A percentile compares a stretch with the other conserved stretches of the same genome.
Evolutionary conservation across 2,329 filamentous ascomycete genomes (phyloP).

Genomic region (Aulographum hederae): DNA sequence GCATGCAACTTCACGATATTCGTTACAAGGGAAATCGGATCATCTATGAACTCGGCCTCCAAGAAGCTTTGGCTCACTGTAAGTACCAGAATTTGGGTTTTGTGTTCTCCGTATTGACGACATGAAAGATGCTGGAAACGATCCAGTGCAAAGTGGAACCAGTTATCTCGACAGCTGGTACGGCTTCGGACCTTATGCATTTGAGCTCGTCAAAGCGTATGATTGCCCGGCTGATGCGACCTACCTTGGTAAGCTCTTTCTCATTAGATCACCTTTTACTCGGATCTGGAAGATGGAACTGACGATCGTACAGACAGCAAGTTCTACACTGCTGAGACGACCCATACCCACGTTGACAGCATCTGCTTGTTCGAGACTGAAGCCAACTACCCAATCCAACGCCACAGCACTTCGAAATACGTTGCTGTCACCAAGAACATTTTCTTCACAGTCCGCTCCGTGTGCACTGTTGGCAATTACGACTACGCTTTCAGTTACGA

Average conservation of each 20-base stretch:
- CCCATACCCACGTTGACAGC: slow-evolving; percentile 27
- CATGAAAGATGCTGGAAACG: slow-evolving; percentile 22
- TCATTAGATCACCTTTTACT: too few species aligned
- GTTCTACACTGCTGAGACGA: slow-evolving; percentile 24
- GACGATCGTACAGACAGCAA: too few species aligned
- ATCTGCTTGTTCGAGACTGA: slow-evolving; percentile 39
- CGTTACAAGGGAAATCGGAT: slow-evolving; percentile 35
- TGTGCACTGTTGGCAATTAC: slow-evolving; percentile 36
- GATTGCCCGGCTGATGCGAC: slow-evolving; percentile 34
- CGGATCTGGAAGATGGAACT: too few species aligned
- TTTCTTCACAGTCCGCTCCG: slow-evolving; percentile 24
- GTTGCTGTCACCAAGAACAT: slow-evolving; percentile 27
- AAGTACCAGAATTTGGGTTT: neutral
- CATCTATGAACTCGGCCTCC: slow-evolving; percentile 36
- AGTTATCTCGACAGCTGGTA: slow-evolving; percentile 30
- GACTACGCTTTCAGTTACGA: slow-evolving; percentile 33
- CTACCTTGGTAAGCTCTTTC: too few species aligned
- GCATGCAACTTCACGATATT: slow-evolving; percentile 32
- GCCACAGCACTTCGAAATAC: slow-evolving; percentile 26
- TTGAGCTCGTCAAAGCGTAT: slow-evolving; percentile 28
- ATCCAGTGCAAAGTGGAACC: slow-evolving; percentile 27
- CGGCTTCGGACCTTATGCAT: slow-evolving; percentile 28
- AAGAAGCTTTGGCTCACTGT: slow-evolving; percentile 35
- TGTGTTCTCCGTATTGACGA: neutral
- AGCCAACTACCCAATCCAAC: slow-evolving; percentile 29